Conservation (phyloP, 306 rosid genomes). For the Medicago ruthenica region DNA sequence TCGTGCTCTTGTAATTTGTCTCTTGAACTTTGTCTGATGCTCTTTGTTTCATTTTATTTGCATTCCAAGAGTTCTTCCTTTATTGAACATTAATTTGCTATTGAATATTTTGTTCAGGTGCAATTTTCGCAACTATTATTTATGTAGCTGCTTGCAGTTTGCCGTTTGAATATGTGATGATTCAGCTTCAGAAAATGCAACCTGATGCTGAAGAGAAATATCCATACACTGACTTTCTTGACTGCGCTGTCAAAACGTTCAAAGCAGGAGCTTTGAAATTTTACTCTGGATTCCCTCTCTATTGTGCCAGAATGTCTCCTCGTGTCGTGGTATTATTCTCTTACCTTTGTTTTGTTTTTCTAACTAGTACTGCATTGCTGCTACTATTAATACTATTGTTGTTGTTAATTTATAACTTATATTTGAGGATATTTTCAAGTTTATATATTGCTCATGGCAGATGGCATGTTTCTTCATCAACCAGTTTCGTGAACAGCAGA, state of each 20-base stretch:
- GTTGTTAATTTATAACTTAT: neutral
- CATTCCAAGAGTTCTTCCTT: neutral
- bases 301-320: conserved; percentile 85
- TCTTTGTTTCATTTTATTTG: neutral
- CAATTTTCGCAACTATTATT: too few relatives aligned
- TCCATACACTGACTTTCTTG: conserved; percentile 85
- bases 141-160: too few relatives aligned
- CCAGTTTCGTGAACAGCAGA: conserved; percentile 78
- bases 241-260: conserved; percentile 80
- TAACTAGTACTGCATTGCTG: too few relatives aligned
- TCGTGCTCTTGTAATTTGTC: neutral
- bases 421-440: neutral
- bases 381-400: too few relatives aligned
- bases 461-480: conserved; percentile 97
- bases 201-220: conserved; percentile 88
- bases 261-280: conserved; percentile 78
- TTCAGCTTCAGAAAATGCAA: conserved; percentile 96
- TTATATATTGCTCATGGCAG: conserved; percentile 59
- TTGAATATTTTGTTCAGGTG: too few relatives aligned
- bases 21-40: neutral
- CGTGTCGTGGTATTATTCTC: conserved; percentile 73
- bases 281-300: conserved; percentile 89
- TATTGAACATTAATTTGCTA: too few relatives aligned
- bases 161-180: conserved; percentile 91
- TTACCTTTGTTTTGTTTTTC: neutral